phyloP scores from a whole-genome alignment of 176 grass and related monocot species.

The barley (Hordeum vulgare) region DNA sequence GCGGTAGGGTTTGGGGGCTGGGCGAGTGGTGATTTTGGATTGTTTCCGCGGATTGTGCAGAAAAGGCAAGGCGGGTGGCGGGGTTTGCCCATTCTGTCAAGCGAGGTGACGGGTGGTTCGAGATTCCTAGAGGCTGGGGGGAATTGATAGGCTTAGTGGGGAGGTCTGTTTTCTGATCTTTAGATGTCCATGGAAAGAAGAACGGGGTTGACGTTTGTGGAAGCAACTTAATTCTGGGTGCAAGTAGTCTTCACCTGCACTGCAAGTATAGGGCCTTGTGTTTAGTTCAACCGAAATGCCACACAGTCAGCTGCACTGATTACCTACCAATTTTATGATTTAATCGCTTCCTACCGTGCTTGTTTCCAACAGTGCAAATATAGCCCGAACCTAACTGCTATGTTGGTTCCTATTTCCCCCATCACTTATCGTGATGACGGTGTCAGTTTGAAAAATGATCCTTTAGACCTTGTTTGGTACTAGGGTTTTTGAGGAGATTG shows the following conservation, averaged over 20 bases:
- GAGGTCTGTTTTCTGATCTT: background rate
- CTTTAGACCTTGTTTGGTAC: too few relatives aligned
- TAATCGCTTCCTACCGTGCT: background rate
- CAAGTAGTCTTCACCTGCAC: background rate
- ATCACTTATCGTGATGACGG: background rate
- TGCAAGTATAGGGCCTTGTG: background rate
- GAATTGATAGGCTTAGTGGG: background rate
- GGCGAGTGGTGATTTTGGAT: background rate
- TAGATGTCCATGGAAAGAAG: background rate
- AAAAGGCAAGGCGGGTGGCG: background rate
- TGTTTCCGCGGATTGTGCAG: background rate
- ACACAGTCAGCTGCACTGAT: background rate
- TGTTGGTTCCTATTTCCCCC: background rate
- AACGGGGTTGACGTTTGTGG: background rate
- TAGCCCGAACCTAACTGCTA: background rate
- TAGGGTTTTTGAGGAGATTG: too few relatives aligned
- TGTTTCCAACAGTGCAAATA: background rate
- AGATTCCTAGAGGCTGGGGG: background rate
- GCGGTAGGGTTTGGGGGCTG: background rate
- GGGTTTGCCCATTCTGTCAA: background rate
- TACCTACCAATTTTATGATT: background rate
- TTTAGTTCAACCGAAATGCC: background rate
- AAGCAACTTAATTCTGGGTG: background rate
- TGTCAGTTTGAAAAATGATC: background rate
- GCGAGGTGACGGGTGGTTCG: background rate